Conservation (phyloP, 257 asterid species). For the Ophiorrhiza pumila region DNA sequence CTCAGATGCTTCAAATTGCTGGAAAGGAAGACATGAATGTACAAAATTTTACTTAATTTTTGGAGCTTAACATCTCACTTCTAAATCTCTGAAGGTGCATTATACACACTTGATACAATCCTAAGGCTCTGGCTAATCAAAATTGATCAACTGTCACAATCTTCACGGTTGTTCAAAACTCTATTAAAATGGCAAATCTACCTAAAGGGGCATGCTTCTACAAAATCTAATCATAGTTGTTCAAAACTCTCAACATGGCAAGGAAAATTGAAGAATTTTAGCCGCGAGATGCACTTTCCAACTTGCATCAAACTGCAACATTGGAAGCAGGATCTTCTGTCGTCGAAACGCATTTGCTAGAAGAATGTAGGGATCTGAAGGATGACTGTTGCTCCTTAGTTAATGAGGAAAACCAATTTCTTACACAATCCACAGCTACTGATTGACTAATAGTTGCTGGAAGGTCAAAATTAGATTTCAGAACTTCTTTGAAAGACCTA, state of each 20-base stretch:
- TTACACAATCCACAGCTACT: constrained; percentile 34
- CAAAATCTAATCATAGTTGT: neutral
- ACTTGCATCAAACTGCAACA: neutral
- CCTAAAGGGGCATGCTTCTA: neutral
- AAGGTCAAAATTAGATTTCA: constrained; percentile 25
- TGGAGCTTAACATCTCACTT: too few relatives aligned
- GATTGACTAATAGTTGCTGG: constrained; percentile 28
- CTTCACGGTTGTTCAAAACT: neutral
- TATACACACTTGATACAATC: neutral
- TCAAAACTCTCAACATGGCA: neutral
- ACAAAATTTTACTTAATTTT: too few relatives aligned
- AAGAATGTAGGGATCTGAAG: constrained; percentile 37
- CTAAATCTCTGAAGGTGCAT: too few relatives aligned
- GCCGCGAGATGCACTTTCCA: neutral
- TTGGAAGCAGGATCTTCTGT: neutral
- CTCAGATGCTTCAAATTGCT: neutral
- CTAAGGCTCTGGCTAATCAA: neutral
- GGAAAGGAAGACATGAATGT: neutral
- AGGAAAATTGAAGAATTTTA: neutral
- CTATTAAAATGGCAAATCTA: neutral
- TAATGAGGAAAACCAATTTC: constrained; percentile 64
- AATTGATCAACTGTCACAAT: neutral
- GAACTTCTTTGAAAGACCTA: constrained; percentile 43
- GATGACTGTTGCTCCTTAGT: constrained; percentile 53
- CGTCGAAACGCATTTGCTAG: constrained; percentile 11